A percentile compares a stretch with the other conserved stretches of the same genome.
These are phyloP conservation scores for Eucommia ulmoides DNA, from an alignment of 257 asterid genomes.

Conservation along the genomic window DNA sequence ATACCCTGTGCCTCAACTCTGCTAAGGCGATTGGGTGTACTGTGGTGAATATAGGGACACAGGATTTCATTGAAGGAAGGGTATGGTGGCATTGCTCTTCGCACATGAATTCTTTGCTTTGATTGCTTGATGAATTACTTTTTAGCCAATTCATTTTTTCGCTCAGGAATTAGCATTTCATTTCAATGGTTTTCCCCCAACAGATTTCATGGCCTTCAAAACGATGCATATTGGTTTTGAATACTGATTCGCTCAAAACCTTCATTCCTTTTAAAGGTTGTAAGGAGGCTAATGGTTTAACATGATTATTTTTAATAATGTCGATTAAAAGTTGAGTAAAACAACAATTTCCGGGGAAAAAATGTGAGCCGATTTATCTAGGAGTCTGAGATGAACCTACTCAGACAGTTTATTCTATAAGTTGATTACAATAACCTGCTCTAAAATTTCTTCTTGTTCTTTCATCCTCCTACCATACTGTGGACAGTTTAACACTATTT, in stretches of 20 bases:
- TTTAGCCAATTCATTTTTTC: not conserved
- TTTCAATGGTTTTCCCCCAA: not conserved
- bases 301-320: too few species aligned
- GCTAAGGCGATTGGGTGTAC: conserved; percentile 99
- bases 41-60: conserved; percentile 91
- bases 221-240: too few species aligned
- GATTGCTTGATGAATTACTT: not conserved
- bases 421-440: not conserved
- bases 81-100: too few species aligned
- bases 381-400: not conserved
- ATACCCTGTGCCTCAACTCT: conserved; percentile 93
- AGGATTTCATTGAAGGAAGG: conserved; percentile 95
- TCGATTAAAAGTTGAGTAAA: too few species aligned
- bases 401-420: not conserved
- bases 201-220: too few species aligned
- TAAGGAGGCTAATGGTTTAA: too few species aligned
- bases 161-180: not conserved
- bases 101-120: too few species aligned
- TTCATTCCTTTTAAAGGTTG: too few species aligned
- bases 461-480: not conserved
- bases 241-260: too few species aligned
- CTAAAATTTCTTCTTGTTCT: not conserved
- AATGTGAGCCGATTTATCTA: too few species aligned
- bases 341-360: too few species aligned
- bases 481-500: not conserved